Evolutionary conservation across 495 filamentous ascomycete genomes (phyloP).

Genomic region (Penicillium cosmopolitanum): DNA sequence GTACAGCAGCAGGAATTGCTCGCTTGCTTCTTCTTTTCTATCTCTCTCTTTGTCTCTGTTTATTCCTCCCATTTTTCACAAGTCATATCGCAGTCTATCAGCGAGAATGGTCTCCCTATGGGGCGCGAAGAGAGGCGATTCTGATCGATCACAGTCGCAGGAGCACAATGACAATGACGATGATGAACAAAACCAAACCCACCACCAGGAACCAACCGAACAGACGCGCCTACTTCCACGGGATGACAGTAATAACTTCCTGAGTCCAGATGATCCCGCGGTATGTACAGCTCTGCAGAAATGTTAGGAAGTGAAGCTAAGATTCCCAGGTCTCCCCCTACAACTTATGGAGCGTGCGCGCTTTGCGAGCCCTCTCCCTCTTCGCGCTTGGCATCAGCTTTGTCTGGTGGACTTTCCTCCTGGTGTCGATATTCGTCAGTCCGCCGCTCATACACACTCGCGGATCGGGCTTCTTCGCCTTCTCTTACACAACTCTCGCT

Average conservation of each 20-base stretch:
- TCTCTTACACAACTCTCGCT: constrained; percentile 75
- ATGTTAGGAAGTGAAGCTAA: not conserved
- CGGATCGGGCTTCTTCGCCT: constrained; percentile 89
- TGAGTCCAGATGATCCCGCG: constrained; percentile 94
- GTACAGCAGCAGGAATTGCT: not conserved
- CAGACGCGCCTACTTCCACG: constrained; percentile 71
- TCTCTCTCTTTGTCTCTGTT: not conserved
- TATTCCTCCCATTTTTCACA: not conserved
- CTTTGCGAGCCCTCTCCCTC: constrained; percentile 73
- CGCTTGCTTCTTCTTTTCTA: not conserved
- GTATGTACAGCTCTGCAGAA: constrained; percentile 43
- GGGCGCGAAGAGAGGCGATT: constrained; percentile 52
- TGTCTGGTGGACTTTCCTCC: constrained; percentile 86
- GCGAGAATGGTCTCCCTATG: constrained; percentile 51
- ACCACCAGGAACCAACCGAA: constrained; percentile 60
- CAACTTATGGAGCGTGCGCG: constrained; percentile 88
- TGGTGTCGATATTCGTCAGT: constrained; percentile 86
- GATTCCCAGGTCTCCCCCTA: constrained; percentile 79
- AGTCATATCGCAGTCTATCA: not conserved
- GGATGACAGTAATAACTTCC: constrained; percentile 61
- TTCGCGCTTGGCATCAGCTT: constrained; percentile 74
- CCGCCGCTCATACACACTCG: constrained; percentile 82
- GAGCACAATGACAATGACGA: constrained; percentile 27
- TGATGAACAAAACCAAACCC: constrained; percentile 8
- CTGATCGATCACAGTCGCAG: constrained; percentile 26